Evolutionary conservation across 2,329 filamentous ascomycete genomes (phyloP), one percentile per base, ranked within the genome.

Genomic region (Cucurbitaria berberidis): DNA sequence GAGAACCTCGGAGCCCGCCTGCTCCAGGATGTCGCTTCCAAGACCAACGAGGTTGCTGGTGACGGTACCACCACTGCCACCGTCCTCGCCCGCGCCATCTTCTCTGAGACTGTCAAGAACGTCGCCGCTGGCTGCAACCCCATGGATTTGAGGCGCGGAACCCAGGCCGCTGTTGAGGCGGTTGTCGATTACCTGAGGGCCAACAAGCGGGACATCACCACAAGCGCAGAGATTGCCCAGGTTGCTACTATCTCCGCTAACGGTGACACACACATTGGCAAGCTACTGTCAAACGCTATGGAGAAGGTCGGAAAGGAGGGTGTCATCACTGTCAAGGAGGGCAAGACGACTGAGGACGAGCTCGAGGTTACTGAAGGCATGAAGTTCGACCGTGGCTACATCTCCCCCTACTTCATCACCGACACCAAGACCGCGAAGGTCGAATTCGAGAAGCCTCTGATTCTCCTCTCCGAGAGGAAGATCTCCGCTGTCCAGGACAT

Each of bases 221-320:
- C 95, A 52, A 96, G 90, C 75, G 91, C 88, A 72, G 95, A 99
- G 84, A 91, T 99, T 73, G 92, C 93, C 46, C 95, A 99, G 83
- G 95, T 99, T 58, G 95, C 95, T 63, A 98, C 95, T 70, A 99
- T 99, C 81, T 93, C 89, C 68, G 95, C 95, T 78, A 99, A 99
- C 81, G 95, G 95, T 67, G 95, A 99, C 76, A 87, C 86, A 54
- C 93, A 97, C 81, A 91, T 99, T 73, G 95, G 95, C 70, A 88
- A 91, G 81, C 86, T 99, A 75, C 95, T 99, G 77, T 93, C 95
- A 75, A 97, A 88, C 76, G 95, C 95, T 68, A 99, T 99, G 95
- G 95, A 99, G 86, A 96, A 96, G 86, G 95, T 99, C 62, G 95
- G 95, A 80, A 99, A 99, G 86, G 95, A 99, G 84, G 95, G 95